Conservation (phyloP, 371 early-diverging fungal genomes). For the Mucor velutinosus region DNA sequence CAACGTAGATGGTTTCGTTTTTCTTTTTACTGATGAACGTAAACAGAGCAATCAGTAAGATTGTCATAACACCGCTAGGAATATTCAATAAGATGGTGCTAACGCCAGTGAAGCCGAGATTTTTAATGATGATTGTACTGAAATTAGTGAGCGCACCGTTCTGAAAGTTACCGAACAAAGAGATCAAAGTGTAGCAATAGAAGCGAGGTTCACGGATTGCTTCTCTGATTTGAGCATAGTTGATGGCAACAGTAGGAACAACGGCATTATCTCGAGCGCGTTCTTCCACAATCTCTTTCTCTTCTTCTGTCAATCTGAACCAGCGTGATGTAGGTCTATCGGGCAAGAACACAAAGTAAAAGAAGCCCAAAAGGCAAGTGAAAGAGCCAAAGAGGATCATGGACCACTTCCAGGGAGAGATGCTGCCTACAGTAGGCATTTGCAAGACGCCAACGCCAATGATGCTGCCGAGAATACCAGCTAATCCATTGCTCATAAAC, state of each 20-base stretch:
- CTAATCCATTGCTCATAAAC: conserved; percentile 49
- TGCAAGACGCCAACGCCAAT: conserved; percentile 34
- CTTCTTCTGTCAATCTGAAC: conserved; percentile 16
- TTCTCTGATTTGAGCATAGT: conserved; percentile 15
- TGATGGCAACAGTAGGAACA: conserved; percentile 9
- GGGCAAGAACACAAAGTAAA: conserved; percentile 25
- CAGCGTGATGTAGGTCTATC: conserved; percentile 19
- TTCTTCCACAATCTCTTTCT: conserved; percentile 16
- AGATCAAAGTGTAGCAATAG: conserved; percentile 23
- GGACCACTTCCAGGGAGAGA: conserved; percentile 45
- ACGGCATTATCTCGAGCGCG: conserved; percentile 33
- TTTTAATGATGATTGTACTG: conserved; percentile 13
- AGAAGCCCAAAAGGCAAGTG: conserved; percentile 8
- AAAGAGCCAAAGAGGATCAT: conserved; percentile 23
- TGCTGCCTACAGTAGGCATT: conserved; percentile 40
- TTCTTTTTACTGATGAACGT: conserved; percentile 10
- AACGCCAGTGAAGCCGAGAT: conserved; percentile 11
- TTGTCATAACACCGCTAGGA: conserved; percentile 5
- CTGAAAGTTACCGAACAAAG: conserved; percentile 18
- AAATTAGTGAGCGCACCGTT: conserved; percentile 28
- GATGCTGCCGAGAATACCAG: conserved; percentile 36
- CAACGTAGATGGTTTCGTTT: conserved; percentile 12
- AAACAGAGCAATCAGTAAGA: conserved; percentile 4
- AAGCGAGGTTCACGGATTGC: conserved; percentile 16
- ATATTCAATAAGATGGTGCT: conserved; percentile 15